Evolutionary conservation across 768 basidiomycete genomes (phyloP), one percentile per base, ranked within the genome.

Genomic region (Mycena polygramma): DNA sequence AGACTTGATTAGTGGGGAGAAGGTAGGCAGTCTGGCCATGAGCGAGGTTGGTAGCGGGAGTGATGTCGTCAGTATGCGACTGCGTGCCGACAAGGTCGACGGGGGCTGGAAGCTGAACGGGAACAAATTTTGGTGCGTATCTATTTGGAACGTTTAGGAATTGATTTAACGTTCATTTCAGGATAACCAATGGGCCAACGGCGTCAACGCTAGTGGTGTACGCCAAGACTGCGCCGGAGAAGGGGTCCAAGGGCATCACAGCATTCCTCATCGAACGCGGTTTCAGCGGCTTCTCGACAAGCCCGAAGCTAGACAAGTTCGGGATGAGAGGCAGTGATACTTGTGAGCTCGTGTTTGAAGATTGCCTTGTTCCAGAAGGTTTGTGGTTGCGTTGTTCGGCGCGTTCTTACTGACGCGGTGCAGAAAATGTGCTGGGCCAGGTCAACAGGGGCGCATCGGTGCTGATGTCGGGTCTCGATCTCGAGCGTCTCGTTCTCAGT

Each of bases 261-360:
- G 89, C 96, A 0, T 98, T 98, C 80, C 90, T 98, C 72, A 84
- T 98, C 70, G 95, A 97, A 82, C 92, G 88, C 53, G 90, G 82
- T 9, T 95, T 93, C 78, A 80, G 87, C 51, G 97, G 95, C 1
- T 97, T 97, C 80, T 95, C 94, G 8, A 93, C 94, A 0, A 92
- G 93, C 73, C 94, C 92, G 68, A 96, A 97, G 75, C 84, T 98
- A 24, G 97, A 98, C 80, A 98, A 98, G 79, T 91, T 98, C 76
- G 97, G 97, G 1, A 98, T 98, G 97, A 85, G 97, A 74, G 97
- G 97, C 46, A 95, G 94, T 69, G 96, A 98, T 75, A 98, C 97
- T 4, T 95, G 95, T 72, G 97, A 98, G 77, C 83, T 98, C 26
- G 90, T 97, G 22, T 98, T 98, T 68, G 94, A 97, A 73, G 87